These are phyloP conservation scores for Coleophoma eucalyptorum DNA, from an alignment of 2,329 filamentous ascomycete species.

Conservation along the genomic window DNA sequence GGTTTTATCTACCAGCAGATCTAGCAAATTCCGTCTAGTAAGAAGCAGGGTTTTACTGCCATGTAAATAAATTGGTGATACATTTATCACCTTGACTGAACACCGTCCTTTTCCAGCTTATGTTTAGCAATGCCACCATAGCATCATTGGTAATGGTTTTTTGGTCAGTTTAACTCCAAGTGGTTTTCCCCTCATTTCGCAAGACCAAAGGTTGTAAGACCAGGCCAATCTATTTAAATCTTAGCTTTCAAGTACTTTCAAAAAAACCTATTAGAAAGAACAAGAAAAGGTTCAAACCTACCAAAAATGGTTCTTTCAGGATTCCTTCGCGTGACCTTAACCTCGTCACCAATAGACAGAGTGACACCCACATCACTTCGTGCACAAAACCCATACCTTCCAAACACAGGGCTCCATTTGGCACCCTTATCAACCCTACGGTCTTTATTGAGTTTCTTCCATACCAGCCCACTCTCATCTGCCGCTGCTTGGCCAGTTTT, in stretches of 20 bases:
- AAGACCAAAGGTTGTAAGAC: background rate
- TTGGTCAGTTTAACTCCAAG: too few species aligned
- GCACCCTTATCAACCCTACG: slow-evolving; percentile 65
- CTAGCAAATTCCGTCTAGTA: too few species aligned
- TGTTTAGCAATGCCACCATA: too few species aligned
- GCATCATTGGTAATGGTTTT: too few species aligned
- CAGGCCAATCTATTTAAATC: background rate
- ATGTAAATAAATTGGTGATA: too few species aligned
- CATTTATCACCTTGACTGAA: too few species aligned
- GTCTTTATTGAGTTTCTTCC: slow-evolving; percentile 69
- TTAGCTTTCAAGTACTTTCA: background rate
- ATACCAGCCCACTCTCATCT: slow-evolving; percentile 54
- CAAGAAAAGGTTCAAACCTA: slow-evolving; percentile 29
- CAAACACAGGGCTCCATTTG: slow-evolving; percentile 69
- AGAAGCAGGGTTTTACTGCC: too few species aligned
- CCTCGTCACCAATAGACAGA: slow-evolving; percentile 43
- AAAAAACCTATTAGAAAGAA: background rate
- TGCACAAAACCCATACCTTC: slow-evolving; percentile 63
- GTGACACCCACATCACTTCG: slow-evolving; percentile 23
- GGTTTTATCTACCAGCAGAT: too few species aligned
- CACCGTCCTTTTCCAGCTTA: too few species aligned
- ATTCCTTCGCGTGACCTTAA: slow-evolving; percentile 37
- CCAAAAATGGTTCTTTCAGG: slow-evolving; percentile 41
- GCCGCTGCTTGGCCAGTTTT: slow-evolving; percentile 53
- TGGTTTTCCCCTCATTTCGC: background rate